Base-by-base conservation (phyloP, 2,329 filamentous ascomycete genomes). In the Coniochaeta prunicola region DNA sequence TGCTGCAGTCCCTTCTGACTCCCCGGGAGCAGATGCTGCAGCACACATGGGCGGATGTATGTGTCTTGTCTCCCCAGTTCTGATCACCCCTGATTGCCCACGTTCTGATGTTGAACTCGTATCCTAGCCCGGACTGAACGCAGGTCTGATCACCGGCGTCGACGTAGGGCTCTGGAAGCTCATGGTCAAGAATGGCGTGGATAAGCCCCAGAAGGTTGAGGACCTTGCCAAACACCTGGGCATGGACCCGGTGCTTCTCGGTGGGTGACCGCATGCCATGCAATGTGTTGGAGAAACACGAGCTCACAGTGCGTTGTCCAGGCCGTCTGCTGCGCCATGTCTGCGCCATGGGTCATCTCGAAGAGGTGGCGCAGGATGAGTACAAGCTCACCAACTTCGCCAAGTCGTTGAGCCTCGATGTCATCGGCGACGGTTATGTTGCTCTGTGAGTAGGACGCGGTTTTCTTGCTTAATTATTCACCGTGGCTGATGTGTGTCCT, bases 341-440 rank as follows among this genome's bases (percentile, higher is more conserved):
- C 3, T 65, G 62, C 1, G 67, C 71, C 1, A 73, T 74, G 68
- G 72, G 73, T 1, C 71, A 74, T 57, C 63, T 75, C 36, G 65
- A 65, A 1, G 72, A 74, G 59, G 66, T 67, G 1, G 69, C 62
- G 1, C 58, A 60, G 1, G 70, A 75, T 33, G 67, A 67, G 13
- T 75, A 75, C 59, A 62, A 66, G 62, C 65, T 65, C 1, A 73
- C 68, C 56, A 73, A 69, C 64, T 74, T 71, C 56, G 68, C 68
- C 45, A 71, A 66, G 56, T 69, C 70, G 0, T 59, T 74, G 58
- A 66, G 67, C 33, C 61, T 73, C 21, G 64, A 67, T 4, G 64
- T 69, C 15, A 73, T 75, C 28, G 65, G 67, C n/a, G 53, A 55
- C 17, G 53, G 53, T 31, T 55, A 55, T 24, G 30, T 36, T 55